phyloP scores from a whole-genome alignment of 768 basidiomycete species.

The Russula sp. region DNA sequence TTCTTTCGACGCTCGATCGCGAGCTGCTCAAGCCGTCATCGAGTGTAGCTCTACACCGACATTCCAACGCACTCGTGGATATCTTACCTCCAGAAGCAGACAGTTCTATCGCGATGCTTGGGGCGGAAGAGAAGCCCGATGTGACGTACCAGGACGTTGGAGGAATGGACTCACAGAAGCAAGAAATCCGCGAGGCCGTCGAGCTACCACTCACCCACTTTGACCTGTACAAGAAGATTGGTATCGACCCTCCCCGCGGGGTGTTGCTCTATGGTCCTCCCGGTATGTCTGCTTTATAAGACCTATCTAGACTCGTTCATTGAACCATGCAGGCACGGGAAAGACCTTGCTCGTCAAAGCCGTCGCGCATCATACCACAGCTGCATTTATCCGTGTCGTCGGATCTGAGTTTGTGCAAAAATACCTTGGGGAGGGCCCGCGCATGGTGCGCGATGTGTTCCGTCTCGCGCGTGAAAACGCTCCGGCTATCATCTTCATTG shows the following conservation, averaged over 20 bases:
- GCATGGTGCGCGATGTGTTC: constrained; percentile 99
- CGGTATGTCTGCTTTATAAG: constrained; percentile 40
- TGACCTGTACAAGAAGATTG: constrained; percentile 98
- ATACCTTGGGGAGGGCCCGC: constrained; percentile 97
- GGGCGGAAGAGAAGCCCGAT: constrained; percentile 91
- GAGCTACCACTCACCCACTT: constrained; percentile 96
- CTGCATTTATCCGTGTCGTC: constrained; percentile 95
- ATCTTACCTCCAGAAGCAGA: constrained; percentile 98
- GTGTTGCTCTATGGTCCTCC: constrained; percentile 96
- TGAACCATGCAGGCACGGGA: constrained; percentile 66
- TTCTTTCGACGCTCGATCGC: constrained; percentile 92
- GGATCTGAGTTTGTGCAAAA: constrained; percentile 99
- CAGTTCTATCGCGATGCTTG: constrained; percentile 92
- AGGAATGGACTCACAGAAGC: constrained; percentile 96
- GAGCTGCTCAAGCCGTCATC: constrained; percentile 96
- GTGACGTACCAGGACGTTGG: constrained; percentile 92
- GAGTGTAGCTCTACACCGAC: constrained; percentile 96
- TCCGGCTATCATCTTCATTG: constrained; percentile 98
- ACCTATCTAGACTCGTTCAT: background rate
- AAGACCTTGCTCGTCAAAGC: constrained; percentile 99
- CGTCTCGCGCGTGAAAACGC: constrained; percentile 95
- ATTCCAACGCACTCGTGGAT: constrained; percentile 97
- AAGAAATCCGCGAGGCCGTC: constrained; percentile 97
- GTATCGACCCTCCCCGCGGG: constrained; percentile 97
- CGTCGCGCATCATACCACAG: constrained; percentile 97